Base-by-base conservation (phyloP, 129 eudicot genomes). In the Rutidosis leptorrhynchoides region DNA sequence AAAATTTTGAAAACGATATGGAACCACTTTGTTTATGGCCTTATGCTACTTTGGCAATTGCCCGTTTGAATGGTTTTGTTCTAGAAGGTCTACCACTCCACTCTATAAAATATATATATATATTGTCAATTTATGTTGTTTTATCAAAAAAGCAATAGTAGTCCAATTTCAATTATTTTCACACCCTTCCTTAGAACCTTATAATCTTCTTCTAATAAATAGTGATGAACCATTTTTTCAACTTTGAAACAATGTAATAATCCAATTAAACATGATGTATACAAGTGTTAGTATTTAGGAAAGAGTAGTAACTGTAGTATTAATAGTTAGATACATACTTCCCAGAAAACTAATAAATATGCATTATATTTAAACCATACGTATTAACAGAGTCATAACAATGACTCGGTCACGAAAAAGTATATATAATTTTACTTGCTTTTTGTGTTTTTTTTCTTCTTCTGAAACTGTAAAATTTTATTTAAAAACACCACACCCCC, bases 1-100 rank as follows among this genome's bases (percentile, higher is more conserved):
- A 4, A 10, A 57, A 37, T n/a, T 37, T 29, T 33, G 2, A 35
- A 62, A 62, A 62, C 26, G 12, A 35, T 61, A 17, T 52, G 29
- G 40, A 62, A 62, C 16, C 49, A 19, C 11, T 33, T 16, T 29
- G 16, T 32, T 32, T 58, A 62, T 11, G 46, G 46, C 16, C 46
- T 40, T 3, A 5, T 32, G 8, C 12, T 15, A 42, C 24, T 12
- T 43, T 30, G 20, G 10, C 23, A 11, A 40, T 30, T 28, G 53
- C 55, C n/a, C 15, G 58, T 69, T 55, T 35, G 14, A 19, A 25
- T 4, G 66, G 57, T 74, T 74, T 57, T 74, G 68, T 66, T 74
- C 79, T 74, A 66, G 79, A 74, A 74, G 68, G 40, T 74, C 67
- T 74, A 65, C 79, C 29, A 74, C 79, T 58, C 79, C 79, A 74